Percentiles rank a stretch among this genome's conserved stretches.
Conservation (phyloP, 1,284 basidiomycete species). For the Tilletiopsis washingtonensis region DNA sequence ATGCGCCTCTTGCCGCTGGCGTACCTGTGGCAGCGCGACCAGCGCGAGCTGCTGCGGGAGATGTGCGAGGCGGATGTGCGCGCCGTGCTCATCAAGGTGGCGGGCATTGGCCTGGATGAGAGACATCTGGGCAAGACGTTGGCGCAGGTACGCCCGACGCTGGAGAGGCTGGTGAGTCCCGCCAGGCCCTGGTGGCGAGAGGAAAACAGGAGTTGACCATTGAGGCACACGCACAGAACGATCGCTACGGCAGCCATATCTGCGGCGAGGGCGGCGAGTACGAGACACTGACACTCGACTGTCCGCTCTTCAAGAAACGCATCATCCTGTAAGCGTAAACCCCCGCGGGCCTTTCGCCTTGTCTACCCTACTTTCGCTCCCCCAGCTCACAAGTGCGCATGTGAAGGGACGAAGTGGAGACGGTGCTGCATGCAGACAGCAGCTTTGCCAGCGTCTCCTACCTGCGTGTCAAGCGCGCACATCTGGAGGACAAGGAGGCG, state of each 20-base stretch:
- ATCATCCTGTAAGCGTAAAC: conserved; percentile 55
- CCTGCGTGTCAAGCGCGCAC: conserved; percentile 22
- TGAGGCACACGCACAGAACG: conserved; percentile 59
- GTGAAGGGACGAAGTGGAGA: conserved; percentile 21
- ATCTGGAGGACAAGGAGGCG: conserved; percentile 21
- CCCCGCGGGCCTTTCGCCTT: too few relatives aligned
- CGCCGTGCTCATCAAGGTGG: conserved; percentile 88
- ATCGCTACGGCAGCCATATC: conserved; percentile 78
- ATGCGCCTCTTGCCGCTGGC: conserved; percentile 71
- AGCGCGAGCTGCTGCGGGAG: conserved; percentile 70
- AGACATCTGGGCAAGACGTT: conserved; percentile 71
- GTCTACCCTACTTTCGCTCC: too few relatives aligned
- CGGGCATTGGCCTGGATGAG: conserved; percentile 77
- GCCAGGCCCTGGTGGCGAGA: too few relatives aligned
- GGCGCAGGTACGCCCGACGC: conserved; percentile 63
- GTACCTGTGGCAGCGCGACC: conserved; percentile 90
- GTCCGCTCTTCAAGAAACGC: conserved; percentile 72
- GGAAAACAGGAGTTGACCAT: too few relatives aligned
- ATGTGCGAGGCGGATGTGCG: conserved; percentile 77
- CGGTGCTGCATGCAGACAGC: conserved; percentile 35
- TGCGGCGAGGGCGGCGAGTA: conserved; percentile 99
- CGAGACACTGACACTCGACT: conserved; percentile 85
- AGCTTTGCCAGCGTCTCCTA: conserved; percentile 41
- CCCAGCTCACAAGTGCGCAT: too few relatives aligned
- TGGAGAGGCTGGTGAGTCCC: conserved; percentile 62